phyloP scores from a whole-genome alignment of 1,139 yeast genomes.

The Candida sanyaensis region DNA sequence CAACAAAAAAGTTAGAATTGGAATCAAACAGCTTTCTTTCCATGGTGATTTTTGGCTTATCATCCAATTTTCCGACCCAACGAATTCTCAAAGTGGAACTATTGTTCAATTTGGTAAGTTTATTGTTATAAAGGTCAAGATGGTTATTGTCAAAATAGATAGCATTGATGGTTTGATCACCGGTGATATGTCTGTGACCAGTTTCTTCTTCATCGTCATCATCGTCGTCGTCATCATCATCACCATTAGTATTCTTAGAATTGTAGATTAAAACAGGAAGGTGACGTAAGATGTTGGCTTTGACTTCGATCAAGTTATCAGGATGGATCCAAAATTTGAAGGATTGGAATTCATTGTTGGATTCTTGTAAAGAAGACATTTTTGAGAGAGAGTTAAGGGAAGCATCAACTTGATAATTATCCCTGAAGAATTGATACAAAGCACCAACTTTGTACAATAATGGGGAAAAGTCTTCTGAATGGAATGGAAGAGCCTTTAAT shows the following conservation, averaged over 20 bases:
- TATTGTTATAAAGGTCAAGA: slow-evolving; percentile 84
- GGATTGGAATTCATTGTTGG: slow-evolving; percentile 65
- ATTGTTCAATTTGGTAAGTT: slow-evolving; percentile 69
- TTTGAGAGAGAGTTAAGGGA: slow-evolving; percentile 30
- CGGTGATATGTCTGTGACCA: slow-evolving; percentile 16
- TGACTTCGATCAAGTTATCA: slow-evolving; percentile 95
- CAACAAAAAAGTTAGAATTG: slow-evolving; percentile 54
- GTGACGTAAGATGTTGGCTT: slow-evolving; percentile 89
- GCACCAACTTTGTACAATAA: slow-evolving; percentile 80
- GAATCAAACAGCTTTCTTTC: slow-evolving; percentile 76
- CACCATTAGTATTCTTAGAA: slow-evolving; percentile 36
- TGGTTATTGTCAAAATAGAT: slow-evolving; percentile 83
- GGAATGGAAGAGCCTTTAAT: slow-evolving; percentile 84
- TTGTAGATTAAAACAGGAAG: slow-evolving; percentile 88
- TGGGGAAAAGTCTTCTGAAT: slow-evolving; percentile 94
- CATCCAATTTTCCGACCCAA: slow-evolving; percentile 85
- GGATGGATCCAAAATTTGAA: slow-evolving; percentile 96
- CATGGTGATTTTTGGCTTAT: slow-evolving; percentile 73
- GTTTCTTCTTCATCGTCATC: slow-evolving; percentile 30
- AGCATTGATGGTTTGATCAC: slow-evolving; percentile 82
- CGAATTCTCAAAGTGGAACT: slow-evolving; percentile 78
- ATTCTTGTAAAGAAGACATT: slow-evolving; percentile 49
- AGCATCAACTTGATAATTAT: slow-evolving; percentile 51
- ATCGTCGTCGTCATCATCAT: slow-evolving; percentile 40
- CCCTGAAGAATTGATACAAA: slow-evolving; percentile 78